phyloP scores from a whole-genome alignment of 192 early-diverging fungal genomes.

The Entomortierella beljakovae region DNA sequence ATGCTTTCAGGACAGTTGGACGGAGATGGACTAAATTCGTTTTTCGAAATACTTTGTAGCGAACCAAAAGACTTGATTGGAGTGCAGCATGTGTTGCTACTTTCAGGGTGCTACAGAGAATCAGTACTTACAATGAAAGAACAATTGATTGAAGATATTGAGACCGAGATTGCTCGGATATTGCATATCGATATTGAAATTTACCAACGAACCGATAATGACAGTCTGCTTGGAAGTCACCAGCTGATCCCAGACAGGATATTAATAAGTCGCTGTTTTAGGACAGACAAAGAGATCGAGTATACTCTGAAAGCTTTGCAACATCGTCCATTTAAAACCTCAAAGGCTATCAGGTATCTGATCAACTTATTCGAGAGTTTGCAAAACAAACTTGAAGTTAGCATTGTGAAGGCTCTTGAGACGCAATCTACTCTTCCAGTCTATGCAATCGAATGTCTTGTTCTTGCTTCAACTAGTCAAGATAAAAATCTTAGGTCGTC shows the following conservation, averaged over 20 bases:
- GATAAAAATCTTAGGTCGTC: neutral
- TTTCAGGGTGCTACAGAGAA: constrained; percentile 11
- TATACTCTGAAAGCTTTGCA: too few species aligned
- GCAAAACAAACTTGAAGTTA: too few species aligned
- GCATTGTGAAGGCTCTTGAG: too few species aligned
- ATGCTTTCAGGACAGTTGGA: constrained; percentile 29
- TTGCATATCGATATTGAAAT: constrained; percentile 23
- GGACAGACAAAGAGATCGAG: too few species aligned
- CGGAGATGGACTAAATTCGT: constrained; percentile 6
- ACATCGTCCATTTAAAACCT: too few species aligned
- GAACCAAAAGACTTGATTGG: constrained; percentile 21
- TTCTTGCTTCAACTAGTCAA: neutral
- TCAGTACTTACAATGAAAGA: constrained; percentile 5
- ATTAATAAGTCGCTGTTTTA: too few species aligned
- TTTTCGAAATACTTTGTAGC: constrained; percentile 12
- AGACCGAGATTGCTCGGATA: constrained; percentile 7
- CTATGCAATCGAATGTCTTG: too few species aligned
- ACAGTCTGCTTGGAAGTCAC: constrained; percentile 2
- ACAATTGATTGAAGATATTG: neutral
- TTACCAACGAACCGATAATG: neutral
- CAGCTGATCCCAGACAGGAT: too few species aligned
- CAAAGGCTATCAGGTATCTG: too few species aligned
- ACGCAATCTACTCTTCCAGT: too few species aligned
- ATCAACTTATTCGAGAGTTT: too few species aligned
- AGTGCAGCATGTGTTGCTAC: constrained; percentile 15